Conservation (phyloP, 192 early-diverging fungal genomes). For the Paraglomus occultum region DNA sequence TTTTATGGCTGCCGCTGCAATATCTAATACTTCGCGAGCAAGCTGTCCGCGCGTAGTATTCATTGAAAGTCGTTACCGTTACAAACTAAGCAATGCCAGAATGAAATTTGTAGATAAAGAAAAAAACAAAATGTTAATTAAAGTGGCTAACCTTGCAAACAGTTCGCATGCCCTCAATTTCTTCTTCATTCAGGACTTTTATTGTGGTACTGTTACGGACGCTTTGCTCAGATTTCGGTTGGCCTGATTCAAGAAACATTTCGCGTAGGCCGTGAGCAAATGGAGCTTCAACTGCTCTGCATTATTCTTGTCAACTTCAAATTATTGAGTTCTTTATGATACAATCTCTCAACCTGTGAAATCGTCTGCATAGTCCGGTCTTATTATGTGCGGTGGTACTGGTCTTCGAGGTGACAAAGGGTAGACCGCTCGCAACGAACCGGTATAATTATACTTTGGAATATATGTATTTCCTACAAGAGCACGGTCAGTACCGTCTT, state of each 20-base stretch:
- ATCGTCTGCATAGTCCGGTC: constrained; percentile 69
- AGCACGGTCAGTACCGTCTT: background rate
- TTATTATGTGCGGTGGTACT: constrained; percentile 64
- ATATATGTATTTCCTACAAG: constrained; percentile 9
- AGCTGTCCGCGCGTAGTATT: constrained; percentile 62
- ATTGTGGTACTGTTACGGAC: constrained; percentile 66
- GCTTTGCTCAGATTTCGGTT: constrained; percentile 73
- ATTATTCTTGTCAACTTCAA: too few relatives aligned
- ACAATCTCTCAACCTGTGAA: constrained; percentile 28
- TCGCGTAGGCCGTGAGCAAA: too few relatives aligned
- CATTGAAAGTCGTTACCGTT: too few relatives aligned
- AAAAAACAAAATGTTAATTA: background rate
- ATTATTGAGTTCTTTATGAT: too few relatives aligned
- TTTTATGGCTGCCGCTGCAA: constrained; percentile 72
- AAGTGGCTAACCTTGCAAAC: constrained; percentile 65
- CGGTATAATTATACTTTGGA: constrained; percentile 51
- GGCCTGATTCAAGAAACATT: constrained; percentile 42
- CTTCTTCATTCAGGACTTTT: constrained; percentile 61
- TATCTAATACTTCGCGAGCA: constrained; percentile 88
- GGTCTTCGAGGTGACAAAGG: constrained; percentile 67
- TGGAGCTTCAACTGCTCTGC: too few relatives aligned
- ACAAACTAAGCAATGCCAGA: background rate
- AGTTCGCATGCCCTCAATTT: constrained; percentile 77
- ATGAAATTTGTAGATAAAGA: background rate
- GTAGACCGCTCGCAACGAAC: constrained; percentile 67